Conservation (phyloP, 305 asterid genomes). For the Fraxinus ornus region DNA sequence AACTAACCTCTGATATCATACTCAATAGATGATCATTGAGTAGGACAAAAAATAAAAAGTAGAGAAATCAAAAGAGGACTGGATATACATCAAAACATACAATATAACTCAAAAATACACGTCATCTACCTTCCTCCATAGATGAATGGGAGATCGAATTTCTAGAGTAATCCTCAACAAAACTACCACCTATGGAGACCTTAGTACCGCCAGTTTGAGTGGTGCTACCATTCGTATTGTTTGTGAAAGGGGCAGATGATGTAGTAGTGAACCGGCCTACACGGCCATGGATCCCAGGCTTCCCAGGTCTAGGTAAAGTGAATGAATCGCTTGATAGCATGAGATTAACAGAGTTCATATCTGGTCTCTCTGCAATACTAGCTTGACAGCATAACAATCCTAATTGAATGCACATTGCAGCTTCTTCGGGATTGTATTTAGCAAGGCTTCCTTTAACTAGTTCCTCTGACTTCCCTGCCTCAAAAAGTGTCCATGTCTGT, state of each 20-base stretch:
- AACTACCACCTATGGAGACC: conserved; percentile 35
- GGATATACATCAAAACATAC: background rate
- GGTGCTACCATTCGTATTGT: conserved; percentile 36
- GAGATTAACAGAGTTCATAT: conserved; percentile 61
- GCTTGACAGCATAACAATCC: conserved; percentile 87
- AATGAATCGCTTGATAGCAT: conserved; percentile 66
- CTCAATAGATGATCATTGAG: background rate
- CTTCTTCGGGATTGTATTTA: conserved; percentile 45
- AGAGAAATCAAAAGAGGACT: background rate
- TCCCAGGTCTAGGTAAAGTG: conserved; percentile 59
- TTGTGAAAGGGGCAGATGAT: conserved; percentile 46
- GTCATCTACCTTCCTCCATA: conserved; percentile 67
- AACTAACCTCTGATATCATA: background rate
- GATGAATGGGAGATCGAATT: conserved; percentile 80
- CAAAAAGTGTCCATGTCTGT: conserved; percentile 63
- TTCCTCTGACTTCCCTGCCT: conserved; percentile 45
- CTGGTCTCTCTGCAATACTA: conserved; percentile 60
- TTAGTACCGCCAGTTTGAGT: conserved; percentile 39
- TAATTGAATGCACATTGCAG: conserved; percentile 57
- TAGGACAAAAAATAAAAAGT: background rate
- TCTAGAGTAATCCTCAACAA: conserved; percentile 58
- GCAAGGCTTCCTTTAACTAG: conserved; percentile 52
- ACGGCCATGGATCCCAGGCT: conserved; percentile 75
- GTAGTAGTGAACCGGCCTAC: conserved; percentile 46
- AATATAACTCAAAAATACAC: background rate